A percentile compares a stretch with the other conserved stretches of the same genome.
These are phyloP conservation scores for Betula pendula DNA, from an alignment of 306 rosid species.

Conservation along the genomic window DNA sequence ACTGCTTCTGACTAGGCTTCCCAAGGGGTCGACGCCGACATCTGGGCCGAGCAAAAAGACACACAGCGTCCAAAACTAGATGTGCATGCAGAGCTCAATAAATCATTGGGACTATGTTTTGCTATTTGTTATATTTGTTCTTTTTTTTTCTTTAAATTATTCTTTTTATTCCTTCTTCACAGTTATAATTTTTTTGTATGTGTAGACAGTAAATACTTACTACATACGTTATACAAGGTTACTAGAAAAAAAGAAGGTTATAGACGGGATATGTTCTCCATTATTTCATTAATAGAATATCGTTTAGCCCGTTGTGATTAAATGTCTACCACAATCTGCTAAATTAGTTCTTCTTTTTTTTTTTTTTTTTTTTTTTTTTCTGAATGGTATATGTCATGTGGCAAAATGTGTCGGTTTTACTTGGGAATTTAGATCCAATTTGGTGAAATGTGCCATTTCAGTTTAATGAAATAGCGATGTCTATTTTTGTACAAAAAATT, in stretches of 20 bases:
- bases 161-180: too few species aligned
- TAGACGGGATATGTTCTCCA: neutral
- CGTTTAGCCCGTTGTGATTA: neutral
- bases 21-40: constrained; percentile 52
- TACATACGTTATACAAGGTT: neutral
- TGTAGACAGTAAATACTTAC: constrained; percentile 21
- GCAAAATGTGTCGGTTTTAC: too few species aligned
- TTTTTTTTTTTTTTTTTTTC: too few species aligned
- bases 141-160: neutral
- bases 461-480: too few species aligned
- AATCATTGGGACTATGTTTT: neutral
- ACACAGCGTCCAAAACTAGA: neutral
- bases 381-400: too few species aligned
- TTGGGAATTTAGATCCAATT: too few species aligned
- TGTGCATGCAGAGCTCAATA: neutral
- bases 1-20: constrained; percentile 59
- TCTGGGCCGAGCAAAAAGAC: constrained; percentile 69
- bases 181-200: neutral
- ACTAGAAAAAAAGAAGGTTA: too few species aligned
- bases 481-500: too few species aligned
- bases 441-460: too few species aligned
- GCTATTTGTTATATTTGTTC: neutral
- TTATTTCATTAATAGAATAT: neutral
- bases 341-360: too few species aligned
- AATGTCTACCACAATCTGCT: neutral